phyloP scores from a whole-genome alignment of 768 basidiomycete genomes.

The Amanita exitialis region DNA sequence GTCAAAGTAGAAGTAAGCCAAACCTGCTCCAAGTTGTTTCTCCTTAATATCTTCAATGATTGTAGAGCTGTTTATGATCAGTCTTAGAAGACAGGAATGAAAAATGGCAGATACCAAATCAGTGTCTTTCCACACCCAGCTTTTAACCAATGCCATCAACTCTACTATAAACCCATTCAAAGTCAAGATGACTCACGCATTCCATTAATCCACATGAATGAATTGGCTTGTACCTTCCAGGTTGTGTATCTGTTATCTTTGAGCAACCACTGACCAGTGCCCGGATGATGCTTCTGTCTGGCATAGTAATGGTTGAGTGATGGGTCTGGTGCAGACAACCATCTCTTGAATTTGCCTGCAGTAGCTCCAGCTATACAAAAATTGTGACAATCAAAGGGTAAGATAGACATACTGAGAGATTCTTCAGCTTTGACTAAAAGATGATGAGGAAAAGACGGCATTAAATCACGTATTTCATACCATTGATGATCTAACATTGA shows the following conservation, averaged over 20 bases:
- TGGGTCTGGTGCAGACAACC: not conserved
- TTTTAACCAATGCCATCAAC: not conserved
- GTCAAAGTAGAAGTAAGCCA: constrained; percentile 1
- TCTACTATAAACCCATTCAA: not conserved
- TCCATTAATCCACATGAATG: not conserved
- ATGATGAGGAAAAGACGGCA: no score
- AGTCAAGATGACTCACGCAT: not conserved
- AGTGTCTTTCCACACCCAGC: not conserved
- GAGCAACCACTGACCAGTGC: not conserved
- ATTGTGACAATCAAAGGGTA: no score
- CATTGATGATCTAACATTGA: no score
- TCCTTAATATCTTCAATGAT: not conserved
- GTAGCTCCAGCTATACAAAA: no score
- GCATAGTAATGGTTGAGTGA: not conserved
- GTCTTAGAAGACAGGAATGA: not conserved
- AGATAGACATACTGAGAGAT: no score
- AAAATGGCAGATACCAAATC: not conserved
- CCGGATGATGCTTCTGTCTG: not conserved
- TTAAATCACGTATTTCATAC: no score
- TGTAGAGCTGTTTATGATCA: not conserved
- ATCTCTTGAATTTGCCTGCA: not conserved
- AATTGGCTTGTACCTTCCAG: not conserved
- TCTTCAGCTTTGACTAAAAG: no score
- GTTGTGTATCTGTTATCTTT: not conserved
- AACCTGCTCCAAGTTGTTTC: not conserved